Conservation (phyloP, 371 early-diverging fungal species). For the Rozella allomycis region DNA sequence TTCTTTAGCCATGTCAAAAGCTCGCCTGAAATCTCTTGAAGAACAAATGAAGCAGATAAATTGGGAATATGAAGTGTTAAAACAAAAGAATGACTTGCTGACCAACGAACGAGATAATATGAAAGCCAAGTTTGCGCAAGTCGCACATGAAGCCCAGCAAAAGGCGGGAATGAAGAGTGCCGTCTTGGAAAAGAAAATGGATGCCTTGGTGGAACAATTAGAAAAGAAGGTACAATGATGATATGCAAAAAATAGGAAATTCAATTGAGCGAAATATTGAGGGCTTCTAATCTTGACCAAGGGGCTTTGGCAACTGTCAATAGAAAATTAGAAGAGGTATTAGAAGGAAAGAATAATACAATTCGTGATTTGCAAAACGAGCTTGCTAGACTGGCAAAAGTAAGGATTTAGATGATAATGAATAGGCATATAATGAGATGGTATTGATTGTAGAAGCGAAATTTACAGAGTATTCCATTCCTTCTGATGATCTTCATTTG, state of each 20-base stretch:
- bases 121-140: slow-evolving; percentile 27
- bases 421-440: slow-evolving; percentile 29
- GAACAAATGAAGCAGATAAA: slow-evolving; percentile 23
- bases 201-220: slow-evolving; percentile 17
- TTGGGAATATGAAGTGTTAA: slow-evolving; percentile 36
- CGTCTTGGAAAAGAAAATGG: slow-evolving; percentile 33
- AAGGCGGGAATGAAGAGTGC: slow-evolving; percentile 34
- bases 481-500: slow-evolving; percentile 28
- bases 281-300: slow-evolving; percentile 28
- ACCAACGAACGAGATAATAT: slow-evolving; percentile 29
- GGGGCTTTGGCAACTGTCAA: slow-evolving; percentile 20
- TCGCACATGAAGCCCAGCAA: slow-evolving; percentile 30
- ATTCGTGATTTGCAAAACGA: slow-evolving; percentile 32
- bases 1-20: slow-evolving; percentile 26
- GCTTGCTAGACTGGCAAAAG: slow-evolving; percentile 29
- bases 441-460: slow-evolving; percentile 30
- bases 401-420: slow-evolving; percentile 1
- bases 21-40: slow-evolving; percentile 24
- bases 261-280: slow-evolving; percentile 29
- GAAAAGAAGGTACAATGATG: too few species aligned
- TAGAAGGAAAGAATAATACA: slow-evolving; percentile 23
- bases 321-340: slow-evolving; percentile 22
- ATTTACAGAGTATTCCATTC: slow-evolving; percentile 24
- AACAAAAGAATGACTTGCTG: slow-evolving; percentile 24
- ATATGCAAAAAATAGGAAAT: too few species aligned